Evolutionary conservation across 257 asterid genomes (phyloP).

Genomic region (Capsicum pubescens): DNA sequence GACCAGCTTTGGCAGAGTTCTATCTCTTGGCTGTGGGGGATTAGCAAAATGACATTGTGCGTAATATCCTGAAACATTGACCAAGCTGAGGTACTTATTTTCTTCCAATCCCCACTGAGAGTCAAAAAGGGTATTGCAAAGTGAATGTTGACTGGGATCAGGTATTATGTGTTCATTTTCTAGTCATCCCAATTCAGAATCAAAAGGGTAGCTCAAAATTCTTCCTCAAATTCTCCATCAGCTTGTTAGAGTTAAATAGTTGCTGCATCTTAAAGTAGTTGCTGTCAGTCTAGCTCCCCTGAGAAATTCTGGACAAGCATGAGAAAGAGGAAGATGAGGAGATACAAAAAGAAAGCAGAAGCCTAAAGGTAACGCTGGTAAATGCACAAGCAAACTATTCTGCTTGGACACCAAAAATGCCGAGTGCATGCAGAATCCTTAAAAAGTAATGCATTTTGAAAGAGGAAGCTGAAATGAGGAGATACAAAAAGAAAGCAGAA

Average conservation of each 20-base stretch:
- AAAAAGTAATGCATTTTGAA: background rate
- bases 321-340: conserved; percentile 15
- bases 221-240: background rate
- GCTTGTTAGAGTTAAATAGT: background rate
- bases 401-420: background rate
- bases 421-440: background rate
- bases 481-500: background rate
- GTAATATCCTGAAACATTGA: background rate
- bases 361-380: conserved; percentile 10
- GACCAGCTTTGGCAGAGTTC: background rate
- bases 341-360: background rate
- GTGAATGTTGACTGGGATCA: background rate
- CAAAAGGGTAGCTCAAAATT: background rate
- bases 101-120: background rate
- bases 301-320: background rate
- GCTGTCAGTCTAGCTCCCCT: background rate
- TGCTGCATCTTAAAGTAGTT: background rate
- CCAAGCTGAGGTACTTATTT: conserved; percentile 5
- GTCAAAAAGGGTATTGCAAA: background rate
- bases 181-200: background rate
- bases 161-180: background rate
- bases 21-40: background rate
- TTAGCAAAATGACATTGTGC: background rate
- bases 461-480: conserved; percentile 19
- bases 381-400: background rate